Evolutionary conservation across 106 monocot species (phyloP).

Genomic region (Xerophyta viscosa): DNA sequence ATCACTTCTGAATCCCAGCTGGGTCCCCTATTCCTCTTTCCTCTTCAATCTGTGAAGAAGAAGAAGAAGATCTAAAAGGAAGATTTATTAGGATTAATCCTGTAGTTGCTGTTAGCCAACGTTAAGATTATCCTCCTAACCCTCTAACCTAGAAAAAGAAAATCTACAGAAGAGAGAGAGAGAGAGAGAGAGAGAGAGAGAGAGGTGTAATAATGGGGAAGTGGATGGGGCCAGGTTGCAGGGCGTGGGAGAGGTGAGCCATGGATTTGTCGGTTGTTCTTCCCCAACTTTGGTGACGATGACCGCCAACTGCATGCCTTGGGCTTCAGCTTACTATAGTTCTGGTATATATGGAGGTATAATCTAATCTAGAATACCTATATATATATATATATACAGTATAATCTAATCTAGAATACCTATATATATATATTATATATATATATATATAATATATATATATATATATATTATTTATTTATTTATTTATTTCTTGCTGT

Average conservation of each 20-base stretch:
- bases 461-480: not conserved
- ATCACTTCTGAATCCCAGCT: too few relatives aligned
- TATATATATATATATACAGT: slow-evolving; percentile 1
- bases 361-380: not conserved
- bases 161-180: too few relatives aligned
- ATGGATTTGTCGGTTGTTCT: slow-evolving; percentile 3
- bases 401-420: not conserved
- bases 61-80: too few relatives aligned
- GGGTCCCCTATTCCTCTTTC: too few relatives aligned
- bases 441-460: not conserved
- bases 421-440: slow-evolving; percentile 2
- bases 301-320: not conserved
- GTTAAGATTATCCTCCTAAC: too few relatives aligned
- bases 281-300: not conserved
- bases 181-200: too few relatives aligned
- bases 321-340: not conserved
- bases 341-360: too few relatives aligned
- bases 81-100: too few relatives aligned
- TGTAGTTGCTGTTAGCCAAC: too few relatives aligned
- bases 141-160: too few relatives aligned
- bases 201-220: not conserved
- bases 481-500: not conserved
- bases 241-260: slow-evolving; percentile 11
- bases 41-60: too few relatives aligned
- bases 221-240: slow-evolving; percentile 5